Base-by-base conservation (phyloP, 768 basidiomycete species). In the Rhizopogon sp. region DNA sequence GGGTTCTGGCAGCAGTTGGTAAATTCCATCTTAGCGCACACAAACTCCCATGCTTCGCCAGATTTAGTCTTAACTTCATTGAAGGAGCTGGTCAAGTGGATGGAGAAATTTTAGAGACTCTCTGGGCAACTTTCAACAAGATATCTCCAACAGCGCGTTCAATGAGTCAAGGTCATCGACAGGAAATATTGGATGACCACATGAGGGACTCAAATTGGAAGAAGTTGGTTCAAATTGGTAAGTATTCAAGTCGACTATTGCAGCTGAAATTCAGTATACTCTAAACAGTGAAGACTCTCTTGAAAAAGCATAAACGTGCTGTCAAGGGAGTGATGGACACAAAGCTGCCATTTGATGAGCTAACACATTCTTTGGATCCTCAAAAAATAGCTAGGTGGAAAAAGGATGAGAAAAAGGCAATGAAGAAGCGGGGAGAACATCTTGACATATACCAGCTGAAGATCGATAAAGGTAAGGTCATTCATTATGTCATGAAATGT, bases 191-290 rank as follows among this genome's bases (percentile, higher is more conserved):
- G 1, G 64, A 74, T 46, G 64, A 67, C 29, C 57, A 66, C 42
- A 71, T 72, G 69, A 56, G 57, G 9, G 67, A 74, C 31, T 68
- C 59, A 1, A 72, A 74, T 39, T 72, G 64, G 62, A 70, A 70
- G 31, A 74, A 72, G 39, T 42, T 66, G 5, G 57, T 65, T 13
- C 54, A 62, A 17, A 63, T 63, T 5, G 57, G 66, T 66, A 35
- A 44, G 55, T 13, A 33, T 20, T 20, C 20, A 20, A 20, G 20
- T 20, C 20, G 20, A 20, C 20, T 20, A 20, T 20, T 20, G 20
- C 20, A 20, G 20, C 20, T 20, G 20, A 20, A 20, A 20, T 20
- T 20, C 20, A 20, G 20, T 5, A 17, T 20, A 10, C 5, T 41
- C 17, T n/a, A 4, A 10, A 11, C 10, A 55, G 46, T 29, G 17